These are phyloP conservation scores for Fusarium armeniacum DNA, from an alignment of 2,329 filamentous ascomycete genomes.

Conservation along the genomic window DNA sequence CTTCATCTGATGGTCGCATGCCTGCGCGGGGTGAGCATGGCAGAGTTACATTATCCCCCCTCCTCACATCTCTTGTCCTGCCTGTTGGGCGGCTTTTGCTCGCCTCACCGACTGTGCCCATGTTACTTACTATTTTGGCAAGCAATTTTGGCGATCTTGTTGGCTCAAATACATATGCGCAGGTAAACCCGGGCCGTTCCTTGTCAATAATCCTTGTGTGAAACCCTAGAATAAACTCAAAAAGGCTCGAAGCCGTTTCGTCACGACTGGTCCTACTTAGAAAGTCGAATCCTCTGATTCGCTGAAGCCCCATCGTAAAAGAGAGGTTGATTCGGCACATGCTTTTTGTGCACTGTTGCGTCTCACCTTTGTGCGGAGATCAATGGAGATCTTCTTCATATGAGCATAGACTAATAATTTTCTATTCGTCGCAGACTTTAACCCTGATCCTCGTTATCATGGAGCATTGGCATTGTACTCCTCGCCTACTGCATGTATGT, in stretches of 20 bases:
- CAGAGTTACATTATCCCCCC: neutral
- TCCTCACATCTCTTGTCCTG: neutral
- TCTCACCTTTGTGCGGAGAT: slow-evolving; percentile 17
- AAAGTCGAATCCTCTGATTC: slow-evolving; percentile 13
- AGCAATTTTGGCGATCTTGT: slow-evolving; percentile 3
- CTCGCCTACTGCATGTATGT: neutral
- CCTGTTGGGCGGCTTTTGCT: neutral
- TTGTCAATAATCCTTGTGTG: slow-evolving; percentile 20
- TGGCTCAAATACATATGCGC: neutral
- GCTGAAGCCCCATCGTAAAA: neutral
- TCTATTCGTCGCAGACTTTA: slow-evolving; percentile 15
- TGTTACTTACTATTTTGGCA: neutral
- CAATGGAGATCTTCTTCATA: slow-evolving; percentile 13
- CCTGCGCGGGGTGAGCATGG: neutral
- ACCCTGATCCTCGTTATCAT: slow-evolving; percentile 8
- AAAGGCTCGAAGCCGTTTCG: slow-evolving; percentile 23
- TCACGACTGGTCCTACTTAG: slow-evolving; percentile 1
- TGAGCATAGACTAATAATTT: neutral
- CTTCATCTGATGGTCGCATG: neutral
- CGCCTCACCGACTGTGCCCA: slow-evolving; percentile 8
- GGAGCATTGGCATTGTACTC: neutral
- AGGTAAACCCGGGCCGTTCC: slow-evolving; percentile 27
- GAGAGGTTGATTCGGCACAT: neutral
- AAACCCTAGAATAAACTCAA: slow-evolving; percentile 17
- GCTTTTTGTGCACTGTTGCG: neutral